These are phyloP conservation scores for Suillus subaureus DNA, from an alignment of 768 basidiomycete genomes.

Conservation along the genomic window DNA sequence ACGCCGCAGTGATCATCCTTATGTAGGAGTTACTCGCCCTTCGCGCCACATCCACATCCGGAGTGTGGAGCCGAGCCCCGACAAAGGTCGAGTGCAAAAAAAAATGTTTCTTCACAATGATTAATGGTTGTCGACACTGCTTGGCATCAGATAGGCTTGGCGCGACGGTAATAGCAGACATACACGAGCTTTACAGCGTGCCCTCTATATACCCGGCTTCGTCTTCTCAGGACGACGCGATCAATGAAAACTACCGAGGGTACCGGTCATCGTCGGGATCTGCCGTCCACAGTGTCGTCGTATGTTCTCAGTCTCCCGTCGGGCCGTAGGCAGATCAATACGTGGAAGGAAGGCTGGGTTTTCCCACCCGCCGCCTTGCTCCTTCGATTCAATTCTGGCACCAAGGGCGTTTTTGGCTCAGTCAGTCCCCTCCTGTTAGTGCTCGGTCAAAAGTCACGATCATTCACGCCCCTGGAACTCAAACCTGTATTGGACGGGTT, in stretches of 20 bases:
- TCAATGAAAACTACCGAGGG: not conserved
- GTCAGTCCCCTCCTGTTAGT: not conserved
- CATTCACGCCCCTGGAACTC: not conserved
- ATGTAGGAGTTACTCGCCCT: not conserved
- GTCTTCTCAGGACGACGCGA: not conserved
- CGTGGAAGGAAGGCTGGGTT: not conserved
- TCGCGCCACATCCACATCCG: not conserved
- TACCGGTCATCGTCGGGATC: not conserved
- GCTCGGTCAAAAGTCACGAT: not conserved
- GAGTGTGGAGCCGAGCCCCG: not conserved
- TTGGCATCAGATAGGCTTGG: not conserved
- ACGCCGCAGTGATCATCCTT: not conserved
- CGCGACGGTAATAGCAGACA: not conserved
- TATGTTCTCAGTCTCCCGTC: not conserved
- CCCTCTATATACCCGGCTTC: not conserved
- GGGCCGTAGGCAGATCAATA: not conserved
- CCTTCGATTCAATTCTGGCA: not conserved
- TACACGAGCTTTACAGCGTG: not conserved
- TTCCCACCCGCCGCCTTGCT: not conserved
- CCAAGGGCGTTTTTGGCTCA: not conserved
- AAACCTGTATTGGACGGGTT: not conserved
- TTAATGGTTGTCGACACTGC: not conserved
- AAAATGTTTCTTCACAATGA: no score
- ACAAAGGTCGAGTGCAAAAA: not conserved
- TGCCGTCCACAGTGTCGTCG: not conserved